These are phyloP conservation scores for Kazachstania psychrophila DNA, from an alignment of 805 yeast genomes.

Conservation along the genomic window DNA sequence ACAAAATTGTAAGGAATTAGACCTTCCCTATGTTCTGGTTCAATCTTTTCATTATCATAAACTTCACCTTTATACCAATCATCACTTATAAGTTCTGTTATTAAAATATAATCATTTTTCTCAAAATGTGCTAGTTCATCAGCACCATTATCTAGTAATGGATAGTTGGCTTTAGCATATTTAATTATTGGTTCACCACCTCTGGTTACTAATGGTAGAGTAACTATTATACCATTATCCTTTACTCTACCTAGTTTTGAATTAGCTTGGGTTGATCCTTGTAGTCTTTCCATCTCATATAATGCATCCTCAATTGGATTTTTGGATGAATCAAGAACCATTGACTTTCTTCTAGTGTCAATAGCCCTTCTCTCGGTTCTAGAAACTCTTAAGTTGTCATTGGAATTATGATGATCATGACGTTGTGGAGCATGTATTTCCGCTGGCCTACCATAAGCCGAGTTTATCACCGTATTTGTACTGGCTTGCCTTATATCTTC, in stretches of 20 bases:
- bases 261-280: conserved; percentile 15
- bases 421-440: neutral
- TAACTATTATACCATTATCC: conserved; percentile 27
- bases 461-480: conserved; percentile 10
- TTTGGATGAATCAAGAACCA: conserved; percentile 19
- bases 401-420: neutral
- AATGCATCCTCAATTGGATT: conserved; percentile 27
- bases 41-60: conserved; percentile 20
- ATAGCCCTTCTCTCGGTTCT: neutral
- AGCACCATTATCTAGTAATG: conserved; percentile 22
- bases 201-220: conserved; percentile 22
- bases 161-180: conserved; percentile 28
- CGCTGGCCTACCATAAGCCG: neutral
- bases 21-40: conserved; percentile 15
- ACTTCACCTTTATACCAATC: conserved; percentile 31
- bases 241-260: conserved; percentile 20
- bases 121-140: conserved; percentile 26
- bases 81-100: conserved; percentile 24
- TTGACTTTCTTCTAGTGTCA: conserved; percentile 19
- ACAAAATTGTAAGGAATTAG: conserved; percentile 24
- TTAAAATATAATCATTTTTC: conserved; percentile 24
- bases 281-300: conserved; percentile 25
- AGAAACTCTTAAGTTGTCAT: neutral
- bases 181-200: conserved; percentile 21
- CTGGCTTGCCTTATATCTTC: conserved; percentile 13